phyloP scores from a whole-genome alignment of 2,329 filamentous ascomycete genomes.

The Hypoxylon sp. region DNA sequence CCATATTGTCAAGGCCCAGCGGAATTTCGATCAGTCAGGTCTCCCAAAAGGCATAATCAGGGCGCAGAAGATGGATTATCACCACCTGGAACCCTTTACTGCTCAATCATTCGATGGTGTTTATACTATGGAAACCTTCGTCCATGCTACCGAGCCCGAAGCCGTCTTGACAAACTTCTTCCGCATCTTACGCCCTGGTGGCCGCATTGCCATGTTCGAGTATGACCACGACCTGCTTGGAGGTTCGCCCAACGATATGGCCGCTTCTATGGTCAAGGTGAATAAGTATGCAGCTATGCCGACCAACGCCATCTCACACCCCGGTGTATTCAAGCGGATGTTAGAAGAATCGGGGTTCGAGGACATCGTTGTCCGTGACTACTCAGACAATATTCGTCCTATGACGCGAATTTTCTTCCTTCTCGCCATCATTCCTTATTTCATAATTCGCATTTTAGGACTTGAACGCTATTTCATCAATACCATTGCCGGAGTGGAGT shows the following conservation, averaged over 20 bases:
- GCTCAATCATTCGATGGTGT: slow-evolving; percentile 63
- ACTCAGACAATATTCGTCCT: slow-evolving; percentile 63
- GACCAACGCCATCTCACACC: slow-evolving; percentile 57
- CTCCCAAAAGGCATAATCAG: slow-evolving; percentile 56
- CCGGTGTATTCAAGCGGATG: slow-evolving; percentile 59
- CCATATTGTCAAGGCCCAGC: slow-evolving; percentile 61
- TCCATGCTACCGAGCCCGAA: slow-evolving; percentile 65
- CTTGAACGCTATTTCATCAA: slow-evolving; percentile 65
- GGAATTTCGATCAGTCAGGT: slow-evolving; percentile 57
- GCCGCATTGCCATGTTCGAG: slow-evolving; percentile 62
- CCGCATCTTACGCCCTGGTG: slow-evolving; percentile 64
- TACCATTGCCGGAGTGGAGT: slow-evolving; percentile 60
- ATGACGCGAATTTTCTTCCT: slow-evolving; percentile 65
- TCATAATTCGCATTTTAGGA: slow-evolving; percentile 60
- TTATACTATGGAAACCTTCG: slow-evolving; percentile 71
- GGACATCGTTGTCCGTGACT: slow-evolving; percentile 61
- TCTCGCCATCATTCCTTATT: slow-evolving; percentile 63
- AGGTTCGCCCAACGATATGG: slow-evolving; percentile 49
- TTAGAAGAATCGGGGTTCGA: slow-evolving; percentile 62
- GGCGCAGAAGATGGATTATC: slow-evolving; percentile 64
- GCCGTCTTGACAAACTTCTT: slow-evolving; percentile 62
- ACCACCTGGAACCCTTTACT: slow-evolving; percentile 61
- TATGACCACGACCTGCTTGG: slow-evolving; percentile 60
- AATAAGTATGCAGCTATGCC: slow-evolving; percentile 64
- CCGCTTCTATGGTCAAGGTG: slow-evolving; percentile 54